phyloP scores from a whole-genome alignment of 768 basidiomycete genomes.

The Saitozyma sp. region DNA sequence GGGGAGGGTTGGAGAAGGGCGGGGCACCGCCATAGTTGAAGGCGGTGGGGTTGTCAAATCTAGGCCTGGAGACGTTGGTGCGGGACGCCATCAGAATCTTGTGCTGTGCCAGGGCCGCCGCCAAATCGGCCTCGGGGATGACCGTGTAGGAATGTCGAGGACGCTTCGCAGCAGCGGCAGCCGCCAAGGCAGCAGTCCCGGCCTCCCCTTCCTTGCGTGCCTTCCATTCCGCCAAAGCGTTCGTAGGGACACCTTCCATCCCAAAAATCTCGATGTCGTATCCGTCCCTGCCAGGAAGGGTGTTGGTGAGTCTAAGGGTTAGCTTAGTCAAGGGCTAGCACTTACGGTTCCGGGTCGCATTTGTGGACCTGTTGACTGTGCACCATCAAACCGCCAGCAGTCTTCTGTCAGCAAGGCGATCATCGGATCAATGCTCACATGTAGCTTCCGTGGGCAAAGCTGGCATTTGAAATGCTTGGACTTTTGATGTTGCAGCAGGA shows the following conservation, averaged over 20 bases:
- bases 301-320: conserved; percentile 82
- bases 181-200: conserved; percentile 59
- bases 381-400: conserved; percentile 94
- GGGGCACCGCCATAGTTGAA: conserved; percentile 50
- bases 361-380: conserved; percentile 99
- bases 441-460: conserved; percentile 90
- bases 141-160: conserved; percentile 68
- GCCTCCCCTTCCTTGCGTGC: conserved; percentile 92
- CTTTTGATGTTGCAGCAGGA: conserved; percentile 98
- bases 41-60: conserved; percentile 19
- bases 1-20: conserved; percentile 49
- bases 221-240: conserved; percentile 93
- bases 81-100: conserved; percentile 79
- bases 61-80: conserved; percentile 50
- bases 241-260: conserved; percentile 96
- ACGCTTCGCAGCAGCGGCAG: conserved; percentile 62
- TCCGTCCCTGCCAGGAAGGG: conserved; percentile 90
- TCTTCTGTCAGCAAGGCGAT: conserved; percentile 50
- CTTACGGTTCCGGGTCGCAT: conserved; percentile 89
- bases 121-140: conserved; percentile 78
- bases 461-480: conserved; percentile 99
- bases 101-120: conserved; percentile 81
- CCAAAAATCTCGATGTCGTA: conserved; percentile 99
- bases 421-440: conserved; percentile 51
- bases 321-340: conserved; percentile 10